Base-by-base conservation (phyloP, 2,329 filamentous ascomycete genomes). In the Diplodia mutila region DNA sequence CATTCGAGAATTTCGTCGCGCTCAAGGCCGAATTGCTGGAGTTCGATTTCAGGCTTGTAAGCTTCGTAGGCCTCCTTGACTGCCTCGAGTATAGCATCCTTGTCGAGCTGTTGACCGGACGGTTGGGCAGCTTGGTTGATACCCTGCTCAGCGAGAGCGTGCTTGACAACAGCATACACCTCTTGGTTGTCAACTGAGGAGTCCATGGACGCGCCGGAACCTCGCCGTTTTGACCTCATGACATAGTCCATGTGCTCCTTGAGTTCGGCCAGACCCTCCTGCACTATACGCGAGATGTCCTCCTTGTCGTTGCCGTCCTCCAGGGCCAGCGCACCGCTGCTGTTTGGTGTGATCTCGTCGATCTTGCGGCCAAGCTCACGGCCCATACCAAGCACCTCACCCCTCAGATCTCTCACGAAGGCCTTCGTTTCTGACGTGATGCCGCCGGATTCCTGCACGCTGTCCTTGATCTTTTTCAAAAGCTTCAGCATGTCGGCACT, bases 361-460 rank as follows among this genome's bases (percentile, higher is more conserved):
- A 98, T 85, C 71, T 93, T 91, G 67, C 92, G 90, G 49, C 91
- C 93, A 57, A 98, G 88, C 71, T 97, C 93, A 67, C 94, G 87
- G 4, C 94, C 94, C 94, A 97, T 97, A 3, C 93, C 94, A 4
- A 97, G 85, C 9, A 98, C 93, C 76, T 98, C 94, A 2, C 93
- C 94, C 25, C 94, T 90, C 42, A 98, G 85, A 74, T 97, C 94
- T 27, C 93, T 90, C 9, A 97, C 91, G 9, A 97, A 85, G 4
- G 92, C 90, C 79, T 98, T 98, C 70, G 97, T 92, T 77, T 97
- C 93, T 66, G 93, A 93, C 1, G 93, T 97, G 63, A 97, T 86
- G 5, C 94, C 93, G 68, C 94, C 94, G 49, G 92, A 89, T 77
- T 97, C 92, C 0, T 92, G 86, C 67, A 97, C 91, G 72, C 93